Base-by-base conservation (phyloP, 352 stramenopile species). In the Globisporangium lucens region DNA sequence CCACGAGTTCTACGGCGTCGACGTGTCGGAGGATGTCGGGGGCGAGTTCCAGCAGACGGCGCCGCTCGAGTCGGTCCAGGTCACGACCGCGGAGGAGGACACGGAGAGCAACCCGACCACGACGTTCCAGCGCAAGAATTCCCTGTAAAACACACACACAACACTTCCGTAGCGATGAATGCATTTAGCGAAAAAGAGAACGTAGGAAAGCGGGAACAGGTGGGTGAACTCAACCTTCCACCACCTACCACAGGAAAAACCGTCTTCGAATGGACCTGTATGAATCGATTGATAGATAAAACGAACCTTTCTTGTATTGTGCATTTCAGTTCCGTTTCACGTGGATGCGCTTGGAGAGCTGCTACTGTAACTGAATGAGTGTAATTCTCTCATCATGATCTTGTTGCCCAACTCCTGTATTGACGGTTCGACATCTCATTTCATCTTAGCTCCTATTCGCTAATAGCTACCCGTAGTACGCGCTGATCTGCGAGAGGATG, bases 1-100 rank as follows among this genome's bases (percentile, higher is more conserved):
- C 61, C 65, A 85, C 60, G 77, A 89, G 57, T 89, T 80, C 63
- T 94, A 94, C 73, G 72, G 74, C 49, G 35, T 89, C 46, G 74
- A 83, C 53, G 65, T 85, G 15, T 75, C 71, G 13, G 51, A 68
- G 13, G 75, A 77, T 12, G n/a, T 76, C 17, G 70, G 66, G 6
- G 66, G 65, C 22, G 60, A 63, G 49, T 61, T 68, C 35, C 51
- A 63, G 4, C 66, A 66, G 49, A 46, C 63, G 10, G 38, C 53
- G 36, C 51, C 61, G n/a, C 53, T 76, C 51, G 61, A 76, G 35
- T 71, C 67, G 22, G 63, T 71, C 2, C 57, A 72, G n/a, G 51
- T 75, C 30, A 36, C 62, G 56, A 58, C 36, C 5, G 33, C 73
- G 4, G 76, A 82, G n/a, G 74, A 81, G 3, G 76, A 83, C 5